Conservation (phyloP, 2,329 filamentous ascomycete genomes). For the Proliferodiscus dingleyae region DNA sequence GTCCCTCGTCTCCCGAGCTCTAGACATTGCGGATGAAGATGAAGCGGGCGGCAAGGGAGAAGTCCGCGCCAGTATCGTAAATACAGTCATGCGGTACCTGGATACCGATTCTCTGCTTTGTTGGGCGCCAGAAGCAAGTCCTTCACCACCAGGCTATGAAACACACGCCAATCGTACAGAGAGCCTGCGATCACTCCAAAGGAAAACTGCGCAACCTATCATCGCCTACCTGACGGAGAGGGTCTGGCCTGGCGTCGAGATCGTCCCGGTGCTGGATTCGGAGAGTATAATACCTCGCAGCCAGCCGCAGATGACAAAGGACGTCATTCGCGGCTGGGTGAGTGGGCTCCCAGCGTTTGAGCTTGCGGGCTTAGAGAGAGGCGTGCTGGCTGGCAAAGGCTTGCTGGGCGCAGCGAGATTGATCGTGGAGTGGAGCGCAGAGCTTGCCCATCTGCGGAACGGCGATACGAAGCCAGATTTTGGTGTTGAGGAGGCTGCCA, state of each 20-base stretch:
- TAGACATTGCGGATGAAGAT: slow-evolving; percentile 75
- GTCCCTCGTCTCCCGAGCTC: slow-evolving; percentile 73
- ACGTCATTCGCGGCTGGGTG: slow-evolving; percentile 76
- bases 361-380: slow-evolving; percentile 80
- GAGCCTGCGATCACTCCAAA: slow-evolving; percentile 68
- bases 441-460: slow-evolving; percentile 49
- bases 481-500: slow-evolving; percentile 76
- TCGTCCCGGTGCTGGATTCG: slow-evolving; percentile 75
- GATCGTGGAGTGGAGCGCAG: slow-evolving; percentile 82
- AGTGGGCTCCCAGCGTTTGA: slow-evolving; percentile 69
- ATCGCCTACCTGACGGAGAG: slow-evolving; percentile 64
- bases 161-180: slow-evolving; percentile 44
- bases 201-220: slow-evolving; percentile 62
- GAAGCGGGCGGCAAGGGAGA: slow-evolving; percentile 35
- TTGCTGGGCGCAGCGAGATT: slow-evolving; percentile 72
- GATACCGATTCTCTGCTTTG: slow-evolving; percentile 90
- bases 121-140: slow-evolving; percentile 61
- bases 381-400: slow-evolving; percentile 80
- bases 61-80: slow-evolving; percentile 59
- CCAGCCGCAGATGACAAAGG: slow-evolving; percentile 70
- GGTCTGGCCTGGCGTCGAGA: slow-evolving; percentile 79
- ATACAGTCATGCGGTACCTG: slow-evolving; percentile 75
- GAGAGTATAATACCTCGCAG: slow-evolving; percentile 69
- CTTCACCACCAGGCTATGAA: slow-evolving; percentile 42
- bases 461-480: slow-evolving; percentile 45